Percentiles rank a stretch among this genome's conserved stretches.
Conservation (phyloP, 257 asterid genomes). For the Fraxinus americana region DNA sequence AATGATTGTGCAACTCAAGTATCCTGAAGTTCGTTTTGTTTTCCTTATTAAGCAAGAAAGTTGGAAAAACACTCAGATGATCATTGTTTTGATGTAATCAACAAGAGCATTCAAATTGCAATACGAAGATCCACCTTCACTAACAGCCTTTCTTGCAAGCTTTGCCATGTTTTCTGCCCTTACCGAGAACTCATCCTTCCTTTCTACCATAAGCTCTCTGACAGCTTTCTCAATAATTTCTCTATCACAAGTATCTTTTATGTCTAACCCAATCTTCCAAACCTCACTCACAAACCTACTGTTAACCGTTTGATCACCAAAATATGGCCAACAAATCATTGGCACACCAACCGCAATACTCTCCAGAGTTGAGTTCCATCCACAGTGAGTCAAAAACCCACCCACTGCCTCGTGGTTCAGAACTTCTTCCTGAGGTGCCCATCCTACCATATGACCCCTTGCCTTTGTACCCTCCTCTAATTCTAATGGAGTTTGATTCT, state of each 20-base stretch:
- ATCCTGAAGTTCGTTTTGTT: no score
- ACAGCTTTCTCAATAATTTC: not conserved
- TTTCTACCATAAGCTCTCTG: conserved; percentile 1
- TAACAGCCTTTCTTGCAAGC: not conserved
- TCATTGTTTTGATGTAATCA: not conserved
- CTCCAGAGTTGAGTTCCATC: conserved; percentile 6
- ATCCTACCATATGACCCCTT: not conserved
- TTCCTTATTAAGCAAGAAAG: no score
- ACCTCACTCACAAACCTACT: conserved; percentile 17
- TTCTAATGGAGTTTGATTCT: conserved; percentile 14
- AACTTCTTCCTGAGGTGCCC: conserved; percentile 19
- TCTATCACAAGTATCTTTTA: conserved; percentile 11
- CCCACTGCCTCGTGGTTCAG: not conserved
- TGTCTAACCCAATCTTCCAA: conserved; percentile 17
- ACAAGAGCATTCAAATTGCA: no score
- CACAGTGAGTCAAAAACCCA: conserved; percentile 6
- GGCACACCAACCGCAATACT: not conserved
- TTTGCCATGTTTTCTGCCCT: not conserved
- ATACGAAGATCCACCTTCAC: not conserved
- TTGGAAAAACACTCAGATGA: not conserved
- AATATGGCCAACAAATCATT: conserved; percentile 7
- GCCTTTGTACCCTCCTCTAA: conserved; percentile 13
- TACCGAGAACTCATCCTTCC: not conserved
- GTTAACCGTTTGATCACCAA: not conserved
- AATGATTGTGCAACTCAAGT: no score